These are phyloP conservation scores for Mycena haematopus DNA, from an alignment of 768 basidiomycete species.

Conservation along the genomic window DNA sequence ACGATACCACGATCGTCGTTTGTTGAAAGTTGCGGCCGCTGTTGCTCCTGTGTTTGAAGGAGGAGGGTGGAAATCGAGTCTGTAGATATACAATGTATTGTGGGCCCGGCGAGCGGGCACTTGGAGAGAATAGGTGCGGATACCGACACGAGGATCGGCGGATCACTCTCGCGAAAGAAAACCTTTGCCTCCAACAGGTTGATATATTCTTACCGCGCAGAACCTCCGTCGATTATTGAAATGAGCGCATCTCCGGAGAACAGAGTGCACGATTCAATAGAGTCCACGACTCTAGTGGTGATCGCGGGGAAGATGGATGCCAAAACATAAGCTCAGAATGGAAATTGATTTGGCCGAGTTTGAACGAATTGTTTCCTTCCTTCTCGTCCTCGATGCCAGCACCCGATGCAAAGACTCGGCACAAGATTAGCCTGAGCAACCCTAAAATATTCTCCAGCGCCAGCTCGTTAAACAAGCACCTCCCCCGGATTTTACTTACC, in stretches of 20 bases:
- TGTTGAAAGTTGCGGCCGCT: constrained; percentile 22
- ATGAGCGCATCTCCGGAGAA: too few species aligned
- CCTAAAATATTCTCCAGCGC: constrained; percentile 51
- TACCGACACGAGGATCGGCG: too few species aligned
- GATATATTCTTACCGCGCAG: too few species aligned
- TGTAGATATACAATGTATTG: not conserved
- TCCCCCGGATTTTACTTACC: constrained; percentile 63
- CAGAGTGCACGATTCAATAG: too few species aligned
- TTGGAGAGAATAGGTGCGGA: too few species aligned
- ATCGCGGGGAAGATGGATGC: not conserved
- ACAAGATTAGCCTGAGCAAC: constrained; percentile 62
- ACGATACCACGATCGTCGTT: constrained; percentile 24
- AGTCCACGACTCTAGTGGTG: too few species aligned
- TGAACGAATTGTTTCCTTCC: not conserved
- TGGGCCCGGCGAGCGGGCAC: too few species aligned
- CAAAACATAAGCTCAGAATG: not conserved
- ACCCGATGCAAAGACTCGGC: constrained; percentile 71
- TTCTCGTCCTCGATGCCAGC: constrained; percentile 51
- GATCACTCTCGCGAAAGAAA: too few species aligned
- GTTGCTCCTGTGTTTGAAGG: constrained; percentile 24
- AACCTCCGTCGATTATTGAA: too few species aligned
- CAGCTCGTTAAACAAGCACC: constrained; percentile 58
- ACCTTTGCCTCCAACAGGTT: too few species aligned
- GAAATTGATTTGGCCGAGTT: not conserved
- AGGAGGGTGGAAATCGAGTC: constrained; percentile 22